Evolutionary conservation across 2,329 filamentous ascomycete species (phyloP), one percentile per base, ranked within the genome.

Genomic region (Grosmannia penicillata): DNA sequence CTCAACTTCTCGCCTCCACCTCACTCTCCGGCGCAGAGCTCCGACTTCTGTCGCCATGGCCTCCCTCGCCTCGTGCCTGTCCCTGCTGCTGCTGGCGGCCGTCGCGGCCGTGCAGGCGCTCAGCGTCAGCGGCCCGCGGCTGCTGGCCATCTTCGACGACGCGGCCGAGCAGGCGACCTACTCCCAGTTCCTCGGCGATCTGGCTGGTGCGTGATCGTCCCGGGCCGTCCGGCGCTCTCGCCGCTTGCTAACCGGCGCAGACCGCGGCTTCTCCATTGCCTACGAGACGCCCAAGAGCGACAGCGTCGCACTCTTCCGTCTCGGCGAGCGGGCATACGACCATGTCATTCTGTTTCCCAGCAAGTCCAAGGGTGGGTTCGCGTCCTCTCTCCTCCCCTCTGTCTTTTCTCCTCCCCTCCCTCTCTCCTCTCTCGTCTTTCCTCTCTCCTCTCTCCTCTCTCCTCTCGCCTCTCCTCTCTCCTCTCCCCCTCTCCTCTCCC

Each of bases 311-410:
- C 69, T 98, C 48, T 93, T 95, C 65, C 69, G 75, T 54, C 76
- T 91, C 46, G 91, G 89, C 55, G 84, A 91, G 63, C 77, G 82
- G 57, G 76, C 74, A 46, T 96, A 87, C 61, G 89, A 96, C 62
- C 89, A 98, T 61, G 65, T 96, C 47, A 60, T 96, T 47, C 70
- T 98, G 49, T 75, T 96, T 47, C 91, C 91, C 37, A 76, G 79
- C 43, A 93, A 89, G 61, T 75, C 83, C 24, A 98, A 98, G 72
- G 87, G 82, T 85, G 29, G 8, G 23, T 22, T 6, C 10, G 18
- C 26, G 42, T 50, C 21, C 47, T 35, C 30, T 32, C 21, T 13
- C 11, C 13, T 22, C 32, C 14, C 28, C 35, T n/a, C 18, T 8
- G 24, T 13, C 36, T 11, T 22, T 13, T 13, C 19, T 15, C 11